Evolutionary conservation across 495 filamentous ascomycete genomes (phyloP).

Genomic region (Penicillium parvum): DNA sequence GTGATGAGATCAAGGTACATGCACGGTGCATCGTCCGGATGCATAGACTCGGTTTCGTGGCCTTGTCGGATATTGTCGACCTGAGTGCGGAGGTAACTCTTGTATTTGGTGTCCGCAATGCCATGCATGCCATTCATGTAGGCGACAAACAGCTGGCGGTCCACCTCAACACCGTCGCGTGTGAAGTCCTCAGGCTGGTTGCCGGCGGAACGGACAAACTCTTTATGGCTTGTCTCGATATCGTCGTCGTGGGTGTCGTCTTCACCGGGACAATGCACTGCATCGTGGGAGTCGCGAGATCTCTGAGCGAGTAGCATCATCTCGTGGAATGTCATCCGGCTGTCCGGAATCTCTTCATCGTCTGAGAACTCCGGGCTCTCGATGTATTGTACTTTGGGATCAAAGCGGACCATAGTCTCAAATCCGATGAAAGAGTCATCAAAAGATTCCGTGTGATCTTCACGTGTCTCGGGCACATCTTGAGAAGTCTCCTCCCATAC

Average conservation of each 20-base stretch:
- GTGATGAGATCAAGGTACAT: conserved; percentile 37
- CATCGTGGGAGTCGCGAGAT: conserved; percentile 9
- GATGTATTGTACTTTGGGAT: conserved; percentile 35
- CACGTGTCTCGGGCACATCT: conserved; percentile 29
- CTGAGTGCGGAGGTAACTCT: conserved; percentile 30
- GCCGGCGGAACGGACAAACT: conserved; percentile 16
- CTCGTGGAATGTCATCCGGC: conserved; percentile 42
- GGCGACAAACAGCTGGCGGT: conserved; percentile 39
- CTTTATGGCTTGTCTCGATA: conserved; percentile 5
- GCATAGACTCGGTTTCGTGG: conserved; percentile 34
- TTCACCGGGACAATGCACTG: conserved; percentile 17
- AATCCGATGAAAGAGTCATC: conserved; percentile 43
- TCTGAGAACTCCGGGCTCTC: conserved; percentile 25
- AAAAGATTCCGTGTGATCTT: conserved; percentile 33
- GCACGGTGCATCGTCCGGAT: conserved; percentile 28
- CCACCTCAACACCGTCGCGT: conserved; percentile 37
- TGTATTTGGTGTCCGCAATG: conserved; percentile 31
- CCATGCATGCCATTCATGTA: conserved; percentile 46
- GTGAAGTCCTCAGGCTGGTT: conserved; percentile 36
- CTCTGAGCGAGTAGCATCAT: conserved; percentile 37
- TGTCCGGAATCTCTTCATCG: conserved; percentile 20
- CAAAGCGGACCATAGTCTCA: conserved; percentile 37
- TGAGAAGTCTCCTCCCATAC: conserved; percentile 35
- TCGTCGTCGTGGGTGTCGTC: conserved; percentile 17
- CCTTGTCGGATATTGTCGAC: conserved; percentile 37